phyloP scores from a whole-genome alignment of 805 yeast genomes.

The Candida silvatica region DNA sequence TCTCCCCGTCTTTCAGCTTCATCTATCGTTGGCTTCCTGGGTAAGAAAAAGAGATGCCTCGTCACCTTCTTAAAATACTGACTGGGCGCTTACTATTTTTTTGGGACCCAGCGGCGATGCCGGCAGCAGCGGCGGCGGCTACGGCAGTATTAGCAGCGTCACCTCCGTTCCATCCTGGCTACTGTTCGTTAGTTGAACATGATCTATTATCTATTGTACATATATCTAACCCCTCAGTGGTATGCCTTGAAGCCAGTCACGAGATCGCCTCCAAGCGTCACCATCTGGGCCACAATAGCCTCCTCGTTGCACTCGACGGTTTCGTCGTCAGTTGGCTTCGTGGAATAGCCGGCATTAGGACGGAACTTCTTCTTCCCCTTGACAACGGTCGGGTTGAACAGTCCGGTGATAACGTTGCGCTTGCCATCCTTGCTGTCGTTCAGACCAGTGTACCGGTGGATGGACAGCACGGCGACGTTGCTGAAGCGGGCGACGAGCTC shows the following conservation, averaged over 20 bases:
- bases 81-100: no score
- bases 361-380: conserved; percentile 59
- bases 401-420: conserved; percentile 61
- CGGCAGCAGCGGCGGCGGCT: no score
- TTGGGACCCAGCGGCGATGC: no score
- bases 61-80: no score
- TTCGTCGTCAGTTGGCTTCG: conserved; percentile 45
- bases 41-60: no score
- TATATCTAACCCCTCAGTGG: conserved; percentile 9
- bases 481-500: conserved; percentile 59
- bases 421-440: conserved; percentile 38
- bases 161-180: no score
- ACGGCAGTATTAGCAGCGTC: no score
- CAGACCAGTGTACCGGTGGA: conserved; percentile 40
- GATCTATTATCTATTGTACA: no score
- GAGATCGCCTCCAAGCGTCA: conserved; percentile 59
- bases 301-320: conserved; percentile 59
- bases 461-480: conserved; percentile 63
- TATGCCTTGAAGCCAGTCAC: conserved; percentile 22
- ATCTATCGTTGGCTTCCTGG: no score
- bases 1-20: conserved; percentile 10
- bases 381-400: conserved; percentile 60
- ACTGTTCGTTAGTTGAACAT: no score
- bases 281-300: conserved; percentile 67
- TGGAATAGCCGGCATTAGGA: conserved; percentile 69